These are phyloP conservation scores for Spirogloea muscicola DNA, from an alignment of 139 green algal genomes.

Conservation along the genomic window DNA sequence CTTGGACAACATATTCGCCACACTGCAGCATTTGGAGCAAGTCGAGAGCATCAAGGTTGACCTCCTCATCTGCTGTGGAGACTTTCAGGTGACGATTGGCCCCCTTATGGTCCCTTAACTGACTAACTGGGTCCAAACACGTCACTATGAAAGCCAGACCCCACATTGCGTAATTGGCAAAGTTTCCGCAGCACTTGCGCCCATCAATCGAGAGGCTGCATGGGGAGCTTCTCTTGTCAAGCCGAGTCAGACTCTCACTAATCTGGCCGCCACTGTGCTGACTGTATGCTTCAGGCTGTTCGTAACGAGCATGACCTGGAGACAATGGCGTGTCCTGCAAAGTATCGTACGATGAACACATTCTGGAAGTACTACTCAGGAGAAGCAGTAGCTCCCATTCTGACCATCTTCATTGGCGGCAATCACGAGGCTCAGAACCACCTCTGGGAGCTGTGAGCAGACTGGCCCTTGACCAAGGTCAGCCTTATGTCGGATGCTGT, in stretches of 20 bases:
- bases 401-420: conserved; percentile 95
- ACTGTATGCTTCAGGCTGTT: too few relatives aligned
- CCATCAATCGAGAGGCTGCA: too few relatives aligned
- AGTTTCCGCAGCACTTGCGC: too few relatives aligned
- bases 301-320: conserved; percentile 92
- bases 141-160: too few relatives aligned
- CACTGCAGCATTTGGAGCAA: conserved; percentile 28
- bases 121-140: not conserved
- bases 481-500: too few relatives aligned
- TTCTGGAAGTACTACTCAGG: conserved; percentile 97
- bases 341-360: conserved; percentile 83
- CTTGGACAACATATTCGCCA: conserved; percentile 57
- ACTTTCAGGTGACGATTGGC: conserved; percentile 80
- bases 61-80: conserved; percentile 94
- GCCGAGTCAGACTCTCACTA: too few relatives aligned
- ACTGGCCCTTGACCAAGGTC: too few relatives aligned
- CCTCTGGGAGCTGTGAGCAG: conserved; percentile 79
- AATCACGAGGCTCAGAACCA: conserved; percentile 97
- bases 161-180: too few relatives aligned
- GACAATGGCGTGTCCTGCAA: conserved; percentile 84
- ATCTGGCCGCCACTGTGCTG: too few relatives aligned
- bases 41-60: conserved; percentile 61
- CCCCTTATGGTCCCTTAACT: too few relatives aligned
- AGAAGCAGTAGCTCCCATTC: conserved; percentile 67
- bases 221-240: too few relatives aligned